Percentiles rank a stretch among this genome's conserved stretches.
Conservation (phyloP, 768 basidiomycete genomes). For the Steccherinum ochraceum region DNA sequence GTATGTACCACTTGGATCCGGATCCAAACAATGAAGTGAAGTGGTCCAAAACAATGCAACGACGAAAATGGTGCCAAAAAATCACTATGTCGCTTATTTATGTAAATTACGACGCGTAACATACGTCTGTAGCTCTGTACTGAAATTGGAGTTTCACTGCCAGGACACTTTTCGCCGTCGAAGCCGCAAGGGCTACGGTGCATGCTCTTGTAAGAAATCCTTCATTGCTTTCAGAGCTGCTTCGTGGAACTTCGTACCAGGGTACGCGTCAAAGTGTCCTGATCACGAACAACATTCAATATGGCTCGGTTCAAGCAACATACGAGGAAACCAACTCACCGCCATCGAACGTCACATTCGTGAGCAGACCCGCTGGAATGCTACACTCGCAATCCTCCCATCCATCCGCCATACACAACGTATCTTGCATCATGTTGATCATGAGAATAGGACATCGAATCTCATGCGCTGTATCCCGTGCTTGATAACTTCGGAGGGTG, state of each 20-base stretch:
- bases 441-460: not conserved
- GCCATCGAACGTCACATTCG: not conserved
- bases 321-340: not conserved
- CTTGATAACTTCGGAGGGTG: not conserved
- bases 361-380: not conserved
- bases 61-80: too few species aligned
- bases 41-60: too few species aligned
- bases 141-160: too few species aligned
- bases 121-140: too few species aligned
- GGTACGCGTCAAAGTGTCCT: conserved; percentile 4
- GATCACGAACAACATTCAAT: not conserved
- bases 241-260: not conserved
- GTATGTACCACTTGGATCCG: too few species aligned
- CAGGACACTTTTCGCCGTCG: too few species aligned
- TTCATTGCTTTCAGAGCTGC: not conserved
- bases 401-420: not conserved
- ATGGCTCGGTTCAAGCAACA: not conserved
- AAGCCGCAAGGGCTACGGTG: too few species aligned
- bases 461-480: not conserved
- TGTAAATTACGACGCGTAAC: too few species aligned
- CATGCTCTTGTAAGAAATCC: not conserved
- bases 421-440: not conserved
- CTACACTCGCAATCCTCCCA: not conserved
- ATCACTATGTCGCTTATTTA: too few species aligned
- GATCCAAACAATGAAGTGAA: too few species aligned